Base-by-base conservation (phyloP, 2,329 filamentous ascomycete genomes). In the Epichloe sp. region DNA sequence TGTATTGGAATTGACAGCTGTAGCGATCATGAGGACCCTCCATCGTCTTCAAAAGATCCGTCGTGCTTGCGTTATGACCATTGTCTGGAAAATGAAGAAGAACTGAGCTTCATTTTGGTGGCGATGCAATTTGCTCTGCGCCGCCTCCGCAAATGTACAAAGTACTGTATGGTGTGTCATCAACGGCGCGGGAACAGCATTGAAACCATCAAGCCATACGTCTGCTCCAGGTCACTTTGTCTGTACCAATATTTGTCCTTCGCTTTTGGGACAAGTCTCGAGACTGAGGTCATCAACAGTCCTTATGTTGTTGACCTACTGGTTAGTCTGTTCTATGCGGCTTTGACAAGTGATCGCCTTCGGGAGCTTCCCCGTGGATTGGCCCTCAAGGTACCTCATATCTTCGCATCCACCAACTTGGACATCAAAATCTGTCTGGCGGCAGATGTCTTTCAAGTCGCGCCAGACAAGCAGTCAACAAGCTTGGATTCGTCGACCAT, bases 91-190 rank as follows among this genome's bases (percentile, higher is more conserved):
- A 59, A 67, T 31, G 64, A 55, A 12, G 60, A 60, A 1, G 58
- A 68, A 15, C 57, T 70, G 36, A 82, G 77, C 44, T 66, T 81
- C 37, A 75, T 77, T 2, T 64, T 83, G 31, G 57, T 78, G 31
- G 74, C 76, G 1, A 86, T 88, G 75, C 85, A 94, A 56, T 93
- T 90, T 57, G 75, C 82, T 0, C 71, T 95, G 26, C 81, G 83
- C 1, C 86, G 89, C 59, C 80, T 95, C 53, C 77, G 86, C 7
- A 82, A 80, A 53, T 95, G 88, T 63, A 88, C 86, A 0, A 82
- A 93, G 50, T 95, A 91, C 64, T 96, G 90, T 64, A 76, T 95
- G 50, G 82, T 90, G 23, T 96, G 90, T 60, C 86, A 94, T 64
- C 77, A 78, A 57, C 83, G 76, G 57, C 75, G 87, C 37, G 65